Evolutionary conservation across 306 rosid species (phyloP), one percentile per base, ranked within the genome.

Genomic region (Vigna unguiculata): DNA sequence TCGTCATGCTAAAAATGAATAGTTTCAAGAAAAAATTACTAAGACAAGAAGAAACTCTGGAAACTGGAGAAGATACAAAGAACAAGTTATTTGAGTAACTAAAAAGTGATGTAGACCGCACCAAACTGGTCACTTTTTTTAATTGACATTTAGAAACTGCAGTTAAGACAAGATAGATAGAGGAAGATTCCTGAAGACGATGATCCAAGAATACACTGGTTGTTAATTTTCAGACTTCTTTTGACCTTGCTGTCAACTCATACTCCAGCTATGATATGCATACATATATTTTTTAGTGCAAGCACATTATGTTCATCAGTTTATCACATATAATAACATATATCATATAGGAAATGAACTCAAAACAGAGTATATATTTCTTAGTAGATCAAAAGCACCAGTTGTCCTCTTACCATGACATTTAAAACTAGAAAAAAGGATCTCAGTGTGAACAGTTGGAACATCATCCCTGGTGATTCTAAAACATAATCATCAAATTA

Each of bases 401-500:
- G 4, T 19, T 28, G 66, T 9, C 55, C 30, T 13, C n/a, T 55
- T 40, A 57, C 51, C 36, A 6, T 55, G 58, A 66, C 43, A 70
- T 70, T 51, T 57, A 76, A 58, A 72, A 71, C 55, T 40, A 65
- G 58, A 76, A 72, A 72, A 49, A 75, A 60, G 15, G 69, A 30
- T 48, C 28, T 20, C 24, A 21, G 17, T 17, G 17, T 7, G 49
- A 62, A 51, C 7, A 36, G 61, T 77, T 73, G 45, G 71, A 74
- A 57, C 40, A 69, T n/a, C 25, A 63, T 70, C 45, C 20, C 24
- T 74, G 17, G 2, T 49, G 61, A 48, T 69, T 24, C 51, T 40
- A 34, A 69, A 51, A 21, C 38, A 62, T 48, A 59, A 75, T 48
- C 67, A 48, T 84, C 57, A 72, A 67, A 58, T 49, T 30, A 71